Conservation (phyloP, 140 eudicot species). For the Bidens hawaiensis region DNA sequence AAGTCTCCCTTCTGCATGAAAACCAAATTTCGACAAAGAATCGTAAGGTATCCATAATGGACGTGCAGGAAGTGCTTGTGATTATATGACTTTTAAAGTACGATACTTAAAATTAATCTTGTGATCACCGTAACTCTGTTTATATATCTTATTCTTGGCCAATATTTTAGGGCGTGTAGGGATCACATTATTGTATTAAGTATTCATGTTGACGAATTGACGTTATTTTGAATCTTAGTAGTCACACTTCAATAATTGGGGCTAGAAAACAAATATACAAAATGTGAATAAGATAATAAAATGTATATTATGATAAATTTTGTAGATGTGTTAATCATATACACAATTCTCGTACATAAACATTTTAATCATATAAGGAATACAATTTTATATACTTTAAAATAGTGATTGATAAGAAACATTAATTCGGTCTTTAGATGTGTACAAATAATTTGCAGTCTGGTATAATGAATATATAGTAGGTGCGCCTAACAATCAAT, state of each 20-base stretch:
- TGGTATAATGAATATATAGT: slow-evolving; percentile 16
- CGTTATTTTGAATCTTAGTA: background rate
- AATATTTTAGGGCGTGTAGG: no score
- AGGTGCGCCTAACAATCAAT: slow-evolving; percentile 17
- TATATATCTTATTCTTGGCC: no score
- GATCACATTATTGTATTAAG: background rate
- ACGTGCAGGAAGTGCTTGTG: no score
- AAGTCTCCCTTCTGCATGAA: no score
- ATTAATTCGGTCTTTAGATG: background rate
- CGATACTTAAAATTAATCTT: no score
- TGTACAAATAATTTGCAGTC: background rate
- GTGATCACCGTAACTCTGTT: background rate
- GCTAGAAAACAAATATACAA: background rate
- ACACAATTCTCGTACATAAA: background rate
- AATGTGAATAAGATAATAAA: background rate
- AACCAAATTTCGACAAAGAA: no score
- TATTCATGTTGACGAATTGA: background rate
- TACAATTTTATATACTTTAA: background rate
- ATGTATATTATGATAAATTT: no score
- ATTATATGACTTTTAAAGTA: no score
- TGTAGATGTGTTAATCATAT: background rate
- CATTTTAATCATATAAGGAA: background rate
- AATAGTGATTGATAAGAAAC: background rate
- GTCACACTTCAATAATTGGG: slow-evolving; percentile 1
- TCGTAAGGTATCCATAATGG: no score